Evolutionary conservation across 2,329 filamentous ascomycete genomes (phyloP).

Genomic region (Delphinella strobiligena): DNA sequence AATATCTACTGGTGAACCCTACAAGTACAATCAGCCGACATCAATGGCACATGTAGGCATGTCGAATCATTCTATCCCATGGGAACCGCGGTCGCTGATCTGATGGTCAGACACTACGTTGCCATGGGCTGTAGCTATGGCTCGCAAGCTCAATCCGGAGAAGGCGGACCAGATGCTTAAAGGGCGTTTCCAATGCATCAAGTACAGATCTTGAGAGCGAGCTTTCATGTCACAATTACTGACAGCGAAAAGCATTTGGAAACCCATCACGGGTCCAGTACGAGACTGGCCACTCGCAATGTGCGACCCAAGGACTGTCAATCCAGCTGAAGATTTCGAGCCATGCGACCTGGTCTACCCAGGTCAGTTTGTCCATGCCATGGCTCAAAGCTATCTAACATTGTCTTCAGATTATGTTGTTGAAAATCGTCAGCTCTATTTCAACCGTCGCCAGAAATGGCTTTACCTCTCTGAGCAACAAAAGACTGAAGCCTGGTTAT

Average conservation of each 20-base stretch:
- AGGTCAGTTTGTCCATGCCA: not conserved
- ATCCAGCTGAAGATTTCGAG: constrained; percentile 7
- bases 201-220: not conserved
- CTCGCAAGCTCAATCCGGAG: not conserved
- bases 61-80: not conserved
- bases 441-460: constrained; percentile 5
- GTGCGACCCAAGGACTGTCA: constrained; percentile 8
- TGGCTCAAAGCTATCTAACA: not conserved
- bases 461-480: constrained; percentile 7
- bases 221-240: not conserved
- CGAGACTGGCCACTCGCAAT: constrained; percentile 11
- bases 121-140: not conserved
- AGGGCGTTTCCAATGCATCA: constrained; percentile 4
- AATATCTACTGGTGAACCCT: constrained; percentile 9
- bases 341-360: constrained; percentile 10
- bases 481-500: constrained; percentile 8
- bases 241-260: constrained; percentile 9
- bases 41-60: constrained; percentile 9
- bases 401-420: constrained; percentile 5
- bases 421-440: constrained; percentile 10
- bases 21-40: constrained; percentile 9
- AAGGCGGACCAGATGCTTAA: not conserved
- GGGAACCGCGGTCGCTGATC: no score
- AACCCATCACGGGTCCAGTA: constrained; percentile 10
- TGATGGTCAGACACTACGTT: constrained; percentile 2